phyloP scores from a whole-genome alignment of 768 basidiomycete species.

The Hericium rajendrae region DNA sequence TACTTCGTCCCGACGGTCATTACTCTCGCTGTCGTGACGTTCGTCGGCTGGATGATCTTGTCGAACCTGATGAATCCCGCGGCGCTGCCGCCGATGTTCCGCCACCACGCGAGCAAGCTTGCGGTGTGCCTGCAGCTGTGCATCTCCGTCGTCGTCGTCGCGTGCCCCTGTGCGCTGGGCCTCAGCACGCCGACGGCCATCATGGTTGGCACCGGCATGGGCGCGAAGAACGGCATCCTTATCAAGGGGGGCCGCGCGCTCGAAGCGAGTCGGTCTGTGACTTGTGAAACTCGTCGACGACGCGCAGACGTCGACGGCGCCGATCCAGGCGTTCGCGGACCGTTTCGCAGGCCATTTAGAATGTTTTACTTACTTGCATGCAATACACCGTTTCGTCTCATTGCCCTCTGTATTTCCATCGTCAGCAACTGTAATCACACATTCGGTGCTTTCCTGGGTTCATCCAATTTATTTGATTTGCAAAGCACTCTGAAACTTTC shows the following conservation, averaged over 20 bases:
- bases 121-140: too few relatives aligned
- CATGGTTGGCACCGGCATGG: conserved; percentile 98
- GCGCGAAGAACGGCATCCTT: conserved; percentile 92
- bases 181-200: conserved; percentile 96
- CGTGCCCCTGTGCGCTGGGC: conserved; percentile 95
- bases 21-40: conserved; percentile 69
- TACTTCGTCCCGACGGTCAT: conserved; percentile 93
- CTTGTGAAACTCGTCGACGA: too few relatives aligned
- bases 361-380: too few relatives aligned
- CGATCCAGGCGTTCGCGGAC: too few relatives aligned
- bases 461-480: too few relatives aligned
- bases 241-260: conserved; percentile 96
- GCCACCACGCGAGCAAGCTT: conserved; percentile 66
- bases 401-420: too few relatives aligned
- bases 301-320: too few relatives aligned
- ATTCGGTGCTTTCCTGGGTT: too few relatives aligned
- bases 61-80: conserved; percentile 46
- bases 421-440: too few relatives aligned
- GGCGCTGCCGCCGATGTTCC: conserved; percentile 77
- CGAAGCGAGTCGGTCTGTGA: conserved; percentile 80
- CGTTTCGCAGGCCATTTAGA: conserved; percentile 65
- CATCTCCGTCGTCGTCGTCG: conserved; percentile 95
- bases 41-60: conserved; percentile 74
- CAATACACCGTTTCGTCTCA: too few relatives aligned
- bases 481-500: too few relatives aligned